Base-by-base conservation (phyloP, 108 stramenopile genomes). In the Asterionellopsis glacialis region DNA sequence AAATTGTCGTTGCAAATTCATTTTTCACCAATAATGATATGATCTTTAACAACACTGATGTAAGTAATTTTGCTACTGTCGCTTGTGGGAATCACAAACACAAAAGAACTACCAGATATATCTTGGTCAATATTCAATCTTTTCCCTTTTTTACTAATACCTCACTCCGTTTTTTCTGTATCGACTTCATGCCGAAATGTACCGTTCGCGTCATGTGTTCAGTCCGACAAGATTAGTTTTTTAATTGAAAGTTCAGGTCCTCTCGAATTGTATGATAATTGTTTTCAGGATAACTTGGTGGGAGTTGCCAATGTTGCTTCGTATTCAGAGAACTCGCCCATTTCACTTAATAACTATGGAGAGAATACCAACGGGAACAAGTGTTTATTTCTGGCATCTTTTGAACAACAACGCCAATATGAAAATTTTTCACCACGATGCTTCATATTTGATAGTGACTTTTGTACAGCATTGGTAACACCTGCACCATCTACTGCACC, bases 201-300 rank as follows among this genome's bases (percentile, higher is more conserved):
- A n/a, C n/a, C n/a, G n/a, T n/a, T n/a, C n/a, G n/a, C n/a, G n/a
- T n/a, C n/a, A n/a, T n/a, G n/a, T n/a, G 11, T 44, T 44, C 9
- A 48, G 47, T 2, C 47, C 19, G 47, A 48, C 19, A 48, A 19
- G 47, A 48, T 16, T 21, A 70, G 68, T 27, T 73, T 52, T 40
- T 55, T 79, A 11, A 39, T 79, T 41, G 72, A 79, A 50, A 68
- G 69, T 1, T 43, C 59, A 9, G 77, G 77, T 25, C 69, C 77
- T 11, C 45, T 70, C 43, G 45, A 39, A 5, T 41, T 79, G 13
- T 22, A 45, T 15, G 39, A 38, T 22, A 61, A 54, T 13, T 74
- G 77, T 61, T 74, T 79, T 42, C 7, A 16, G 23, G 45, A 74
- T 69, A 79, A 79, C 42, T 7, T 22, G 47, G 62, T 79, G 15